These are phyloP conservation scores for Leccinum pallidistipes DNA, from an alignment of 1,284 basidiomycete genomes.

Conservation along the genomic window DNA sequence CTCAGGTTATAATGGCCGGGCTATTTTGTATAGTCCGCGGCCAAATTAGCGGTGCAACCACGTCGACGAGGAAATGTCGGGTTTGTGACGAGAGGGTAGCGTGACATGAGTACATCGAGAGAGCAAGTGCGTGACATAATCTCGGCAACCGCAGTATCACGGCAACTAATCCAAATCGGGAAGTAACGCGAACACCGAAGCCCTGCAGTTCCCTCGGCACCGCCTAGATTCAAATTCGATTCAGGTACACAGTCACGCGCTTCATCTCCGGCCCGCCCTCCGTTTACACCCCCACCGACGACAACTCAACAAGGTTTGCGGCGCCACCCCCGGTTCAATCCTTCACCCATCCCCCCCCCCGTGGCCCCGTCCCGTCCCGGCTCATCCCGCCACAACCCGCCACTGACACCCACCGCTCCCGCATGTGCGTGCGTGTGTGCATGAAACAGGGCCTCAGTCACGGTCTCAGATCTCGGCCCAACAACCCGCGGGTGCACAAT, in stretches of 20 bases:
- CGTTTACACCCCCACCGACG: slow-evolving; percentile 24
- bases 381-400: slow-evolving; percentile 7
- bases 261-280: slow-evolving; percentile 24
- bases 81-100: slow-evolving; percentile 18
- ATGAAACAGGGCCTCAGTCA: slow-evolving; percentile 22
- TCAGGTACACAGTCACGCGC: slow-evolving; percentile 25
- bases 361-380: slow-evolving; percentile 13
- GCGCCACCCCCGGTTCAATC: slow-evolving; percentile 21
- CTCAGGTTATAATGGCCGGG: slow-evolving; percentile 22
- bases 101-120: slow-evolving; percentile 28
- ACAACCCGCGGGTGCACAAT: slow-evolving; percentile 20
- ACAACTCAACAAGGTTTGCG: slow-evolving; percentile 25
- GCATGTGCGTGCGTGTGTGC: not conserved
- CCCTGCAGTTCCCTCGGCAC: slow-evolving; percentile 34
- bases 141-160: slow-evolving; percentile 38
- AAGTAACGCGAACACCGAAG: slow-evolving; percentile 33
- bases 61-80: slow-evolving; percentile 38
- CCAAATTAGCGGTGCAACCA: slow-evolving; percentile 34
- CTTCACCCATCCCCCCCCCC: slow-evolving; percentile 17
- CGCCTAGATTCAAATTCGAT: slow-evolving; percentile 36
- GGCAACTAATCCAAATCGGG: slow-evolving; percentile 33
- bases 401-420: not conserved
- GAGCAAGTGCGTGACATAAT: slow-evolving; percentile 31
- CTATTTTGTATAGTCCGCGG: slow-evolving; percentile 32
- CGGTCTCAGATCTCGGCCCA: slow-evolving; percentile 5